A percentile compares a stretch with the other conserved stretches of the same genome.
phyloP scores from a whole-genome alignment of 208 protist species.

The Leishmania gerbilli region DNA sequence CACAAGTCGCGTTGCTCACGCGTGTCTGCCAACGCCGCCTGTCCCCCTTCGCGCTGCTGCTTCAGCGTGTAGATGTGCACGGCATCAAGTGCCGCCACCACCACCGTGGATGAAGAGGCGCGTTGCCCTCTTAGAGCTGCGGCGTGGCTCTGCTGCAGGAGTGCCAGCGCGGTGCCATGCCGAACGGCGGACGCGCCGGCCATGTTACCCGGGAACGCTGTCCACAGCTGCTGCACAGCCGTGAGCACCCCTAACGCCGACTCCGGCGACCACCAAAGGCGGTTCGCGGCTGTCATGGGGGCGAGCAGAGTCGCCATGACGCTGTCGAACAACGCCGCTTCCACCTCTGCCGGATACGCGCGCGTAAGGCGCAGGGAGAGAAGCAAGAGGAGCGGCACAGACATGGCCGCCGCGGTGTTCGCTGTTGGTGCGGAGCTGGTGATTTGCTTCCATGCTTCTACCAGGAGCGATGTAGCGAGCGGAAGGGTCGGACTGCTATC shows the following conservation, averaged over 20 bases:
- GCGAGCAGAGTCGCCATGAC: constrained; percentile 19
- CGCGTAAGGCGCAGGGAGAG: constrained; percentile 21
- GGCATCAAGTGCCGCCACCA: constrained; percentile 17
- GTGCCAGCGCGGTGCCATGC: constrained; percentile 22
- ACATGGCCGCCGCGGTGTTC: background rate
- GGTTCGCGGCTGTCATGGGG: constrained; percentile 23
- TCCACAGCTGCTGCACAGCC: constrained; percentile 26
- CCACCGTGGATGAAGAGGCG: background rate
- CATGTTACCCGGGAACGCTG: constrained; percentile 7
- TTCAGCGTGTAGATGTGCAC: constrained; percentile 20
- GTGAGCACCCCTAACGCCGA: constrained; percentile 20
- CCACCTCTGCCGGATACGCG: constrained; percentile 24
- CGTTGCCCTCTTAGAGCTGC: background rate
- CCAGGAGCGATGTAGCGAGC: constrained; percentile 60
- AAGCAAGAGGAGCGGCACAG: constrained; percentile 15
- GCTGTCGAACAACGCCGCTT: constrained; percentile 24
- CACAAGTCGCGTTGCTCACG: constrained; percentile 2
- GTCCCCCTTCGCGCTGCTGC: constrained; percentile 3
- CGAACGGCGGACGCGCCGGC: constrained; percentile 5
- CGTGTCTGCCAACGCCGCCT: background rate
- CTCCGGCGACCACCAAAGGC: constrained; percentile 25
- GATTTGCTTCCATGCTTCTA: constrained; percentile 35
- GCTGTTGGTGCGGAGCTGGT: constrained; percentile 10
- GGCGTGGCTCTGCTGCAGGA: constrained; percentile 22
- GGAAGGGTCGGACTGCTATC: constrained; percentile 34